Percentiles rank a stretch among this genome's conserved stretches.
Conservation (phyloP, 2,329 filamentous ascomycete genomes). For the Neobulgaria alba region DNA sequence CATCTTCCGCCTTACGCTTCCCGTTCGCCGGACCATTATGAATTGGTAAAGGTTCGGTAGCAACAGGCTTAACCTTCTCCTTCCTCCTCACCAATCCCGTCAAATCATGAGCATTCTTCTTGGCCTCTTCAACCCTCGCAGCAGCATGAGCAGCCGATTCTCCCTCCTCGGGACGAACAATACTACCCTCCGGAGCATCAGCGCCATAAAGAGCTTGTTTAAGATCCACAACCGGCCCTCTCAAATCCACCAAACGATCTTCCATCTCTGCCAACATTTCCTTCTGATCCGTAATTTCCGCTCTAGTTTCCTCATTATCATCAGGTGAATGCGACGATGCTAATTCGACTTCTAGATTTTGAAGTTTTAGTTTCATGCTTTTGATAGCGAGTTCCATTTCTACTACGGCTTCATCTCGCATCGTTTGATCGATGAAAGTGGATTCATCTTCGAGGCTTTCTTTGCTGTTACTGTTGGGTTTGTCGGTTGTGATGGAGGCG, state of each 20-base stretch:
- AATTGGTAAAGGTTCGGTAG: constrained; percentile 20
- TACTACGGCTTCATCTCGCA: constrained; percentile 61
- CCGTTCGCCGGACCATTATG: constrained; percentile 34
- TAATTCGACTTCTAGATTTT: constrained; percentile 60
- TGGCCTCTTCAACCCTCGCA: constrained; percentile 62
- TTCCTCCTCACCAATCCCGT: constrained; percentile 65
- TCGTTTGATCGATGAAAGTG: constrained; percentile 51
- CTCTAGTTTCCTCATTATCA: constrained; percentile 55
- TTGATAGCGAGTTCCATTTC: constrained; percentile 68
- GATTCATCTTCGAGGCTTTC: constrained; percentile 32
- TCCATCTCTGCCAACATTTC: constrained; percentile 75
- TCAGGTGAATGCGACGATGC: constrained; percentile 54
- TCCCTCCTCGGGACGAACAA: constrained; percentile 53
- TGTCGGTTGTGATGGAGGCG: constrained; percentile 63
- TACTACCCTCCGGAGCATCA: constrained; percentile 25
- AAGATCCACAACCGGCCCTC: constrained; percentile 51
- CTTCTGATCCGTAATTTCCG: constrained; percentile 63
- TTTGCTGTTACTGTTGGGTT: constrained; percentile 26
- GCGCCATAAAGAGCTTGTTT: constrained; percentile 43
- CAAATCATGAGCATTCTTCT: constrained; percentile 62
- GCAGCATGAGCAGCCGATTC: constrained; percentile 52
- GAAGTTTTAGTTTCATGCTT: constrained; percentile 62
- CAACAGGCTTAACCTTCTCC: constrained; percentile 30
- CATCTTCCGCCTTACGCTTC: constrained; percentile 46
- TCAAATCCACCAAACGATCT: constrained; percentile 62